Evolutionary conservation across 352 stramenopile species (phyloP).

Genomic region (Globisporangium spinosum): DNA sequence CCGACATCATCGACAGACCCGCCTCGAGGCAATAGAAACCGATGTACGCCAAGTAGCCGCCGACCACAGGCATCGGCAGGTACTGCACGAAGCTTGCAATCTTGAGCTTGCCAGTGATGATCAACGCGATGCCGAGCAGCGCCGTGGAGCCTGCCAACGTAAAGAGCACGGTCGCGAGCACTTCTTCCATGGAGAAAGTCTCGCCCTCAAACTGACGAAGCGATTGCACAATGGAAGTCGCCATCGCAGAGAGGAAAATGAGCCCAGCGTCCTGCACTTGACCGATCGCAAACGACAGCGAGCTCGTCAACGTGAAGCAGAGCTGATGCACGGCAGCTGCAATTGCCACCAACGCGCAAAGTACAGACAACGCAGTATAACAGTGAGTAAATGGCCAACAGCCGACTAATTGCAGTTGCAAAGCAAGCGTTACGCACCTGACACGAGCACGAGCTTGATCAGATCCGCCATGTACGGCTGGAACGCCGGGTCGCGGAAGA

Average conservation of each 20-base stretch:
- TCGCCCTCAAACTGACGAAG: constrained; percentile 61
- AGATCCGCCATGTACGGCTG: constrained; percentile 89
- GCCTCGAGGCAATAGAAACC: constrained; percentile 89
- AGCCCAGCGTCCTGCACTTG: constrained; percentile 98
- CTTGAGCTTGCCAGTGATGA: constrained; percentile 93
- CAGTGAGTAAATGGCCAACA: background rate
- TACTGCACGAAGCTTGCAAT: constrained; percentile 96
- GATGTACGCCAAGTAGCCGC: constrained; percentile 97
- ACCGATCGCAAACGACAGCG: constrained; percentile 95
- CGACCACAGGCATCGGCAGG: constrained; percentile 96
- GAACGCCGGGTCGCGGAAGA: constrained; percentile 92
- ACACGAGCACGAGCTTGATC: constrained; percentile 94
- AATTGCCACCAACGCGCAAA: background rate
- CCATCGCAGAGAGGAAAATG: constrained; percentile 98
- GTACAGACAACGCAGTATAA: background rate
- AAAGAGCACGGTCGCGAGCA: constrained; percentile 93
- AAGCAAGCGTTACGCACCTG: constrained; percentile 19
- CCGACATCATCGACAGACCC: constrained; percentile 86
- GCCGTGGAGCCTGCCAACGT: constrained; percentile 91
- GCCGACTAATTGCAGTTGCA: background rate
- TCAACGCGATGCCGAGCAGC: constrained; percentile 89
- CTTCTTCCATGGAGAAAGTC: constrained; percentile 66
- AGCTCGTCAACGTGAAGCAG: constrained; percentile 87
- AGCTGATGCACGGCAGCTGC: constrained; percentile 75
- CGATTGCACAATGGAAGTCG: constrained; percentile 82